These are phyloP conservation scores for Talaromyces sp. DNA, from an alignment of 2,329 filamentous ascomycete species.

Conservation along the genomic window DNA sequence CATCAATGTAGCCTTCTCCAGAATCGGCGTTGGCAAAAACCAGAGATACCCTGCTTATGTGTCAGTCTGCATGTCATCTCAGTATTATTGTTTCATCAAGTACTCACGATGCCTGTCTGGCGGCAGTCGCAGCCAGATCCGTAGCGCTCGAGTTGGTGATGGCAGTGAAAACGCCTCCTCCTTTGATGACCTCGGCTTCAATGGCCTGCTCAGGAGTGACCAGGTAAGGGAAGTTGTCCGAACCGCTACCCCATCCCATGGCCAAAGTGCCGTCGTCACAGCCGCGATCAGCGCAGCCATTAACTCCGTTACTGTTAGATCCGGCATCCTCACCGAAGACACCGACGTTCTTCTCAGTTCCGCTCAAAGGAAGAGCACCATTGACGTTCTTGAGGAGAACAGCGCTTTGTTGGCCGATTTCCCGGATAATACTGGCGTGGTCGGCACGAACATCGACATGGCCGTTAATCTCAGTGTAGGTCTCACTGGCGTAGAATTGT, in stretches of 20 bases:
- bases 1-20: conserved; percentile 79
- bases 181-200: conserved; percentile 63
- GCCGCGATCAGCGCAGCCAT: conserved; percentile 68
- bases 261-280: conserved; percentile 57
- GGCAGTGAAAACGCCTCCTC: conserved; percentile 57
- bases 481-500: conserved; percentile 59
- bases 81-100: background rate
- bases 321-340: conserved; percentile 82
- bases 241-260: conserved; percentile 60
- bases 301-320: conserved; percentile 67
- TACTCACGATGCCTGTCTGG: conserved; percentile 42
- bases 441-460: conserved; percentile 78
- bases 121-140: conserved; percentile 45
- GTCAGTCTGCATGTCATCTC: background rate
- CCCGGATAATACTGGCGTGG: conserved; percentile 68
- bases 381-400: conserved; percentile 80
- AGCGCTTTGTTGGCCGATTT: conserved; percentile 72
- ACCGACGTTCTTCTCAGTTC: conserved; percentile 67
- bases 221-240: conserved; percentile 58
- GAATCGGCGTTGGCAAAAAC: conserved; percentile 87
- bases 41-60: conserved; percentile 48
- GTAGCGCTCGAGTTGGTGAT: conserved; percentile 56
- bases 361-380: conserved; percentile 67
- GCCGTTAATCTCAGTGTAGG: conserved; percentile 66
- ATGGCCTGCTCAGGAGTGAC: conserved; percentile 60